Percentiles rank a stretch among this genome's conserved stretches.
These are phyloP conservation scores for Fraxinus floribunda DNA, from an alignment of 305 asterid genomes.

Conservation along the genomic window DNA sequence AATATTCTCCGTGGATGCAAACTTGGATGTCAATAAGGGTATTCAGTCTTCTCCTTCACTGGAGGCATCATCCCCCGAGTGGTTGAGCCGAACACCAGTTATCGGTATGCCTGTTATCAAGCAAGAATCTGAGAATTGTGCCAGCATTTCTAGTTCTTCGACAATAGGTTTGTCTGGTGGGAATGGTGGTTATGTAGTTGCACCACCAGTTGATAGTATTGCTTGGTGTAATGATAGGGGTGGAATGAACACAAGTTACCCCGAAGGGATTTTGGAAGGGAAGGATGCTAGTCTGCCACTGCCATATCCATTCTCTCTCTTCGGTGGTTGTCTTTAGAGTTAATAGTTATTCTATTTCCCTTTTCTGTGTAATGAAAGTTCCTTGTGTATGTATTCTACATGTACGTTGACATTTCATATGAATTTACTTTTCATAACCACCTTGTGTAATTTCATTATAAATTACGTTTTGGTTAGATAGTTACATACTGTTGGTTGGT, in stretches of 20 bases:
- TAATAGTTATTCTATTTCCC: background rate
- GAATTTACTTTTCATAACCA: background rate
- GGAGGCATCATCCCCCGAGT: background rate
- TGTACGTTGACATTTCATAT: background rate
- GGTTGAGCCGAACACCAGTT: slow-evolving; percentile 1
- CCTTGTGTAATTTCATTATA: background rate
- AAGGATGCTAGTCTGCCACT: background rate
- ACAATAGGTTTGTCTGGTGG: background rate
- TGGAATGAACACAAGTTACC: background rate
- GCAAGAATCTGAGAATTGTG: slow-evolving; percentile 7
- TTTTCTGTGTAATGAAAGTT: background rate
- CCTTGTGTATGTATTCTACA: background rate
- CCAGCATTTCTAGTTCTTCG: background rate
- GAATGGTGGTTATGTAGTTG: background rate
- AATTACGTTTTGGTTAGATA: background rate
- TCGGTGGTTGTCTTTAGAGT: slow-evolving; percentile 3
- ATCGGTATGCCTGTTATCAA: background rate
- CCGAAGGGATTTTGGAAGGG: background rate
- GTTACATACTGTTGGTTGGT: background rate
- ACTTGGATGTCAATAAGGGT: background rate
- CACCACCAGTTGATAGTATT: background rate
- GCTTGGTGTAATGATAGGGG: background rate
- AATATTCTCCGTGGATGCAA: background rate
- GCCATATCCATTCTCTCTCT: slow-evolving; percentile 16
- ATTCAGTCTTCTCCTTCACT: background rate